Conservation (phyloP, 2,329 filamentous ascomycete genomes). For the Fusarium bactridioides region DNA sequence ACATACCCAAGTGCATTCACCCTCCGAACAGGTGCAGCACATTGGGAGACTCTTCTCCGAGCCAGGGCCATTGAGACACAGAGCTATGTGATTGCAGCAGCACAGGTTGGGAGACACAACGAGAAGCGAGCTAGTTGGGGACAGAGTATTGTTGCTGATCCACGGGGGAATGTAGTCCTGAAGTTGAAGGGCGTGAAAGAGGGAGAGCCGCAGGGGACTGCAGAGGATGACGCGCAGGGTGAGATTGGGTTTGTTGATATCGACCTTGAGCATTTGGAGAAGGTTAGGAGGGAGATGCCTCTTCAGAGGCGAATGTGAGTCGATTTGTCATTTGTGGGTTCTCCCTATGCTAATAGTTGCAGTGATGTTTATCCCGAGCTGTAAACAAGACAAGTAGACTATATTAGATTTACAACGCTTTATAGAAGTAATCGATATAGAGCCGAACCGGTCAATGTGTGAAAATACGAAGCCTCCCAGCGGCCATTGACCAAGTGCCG, state of each 20-base stretch:
- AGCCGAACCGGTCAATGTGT: no score
- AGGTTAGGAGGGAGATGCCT: slow-evolving; percentile 61
- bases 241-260: slow-evolving; percentile 65
- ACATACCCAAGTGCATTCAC: slow-evolving; percentile 93
- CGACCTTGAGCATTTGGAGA: slow-evolving; percentile 56
- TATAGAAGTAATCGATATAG: background rate
- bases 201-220: slow-evolving; percentile 34
- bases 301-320: slow-evolving; percentile 61
- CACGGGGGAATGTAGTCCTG: slow-evolving; percentile 81
- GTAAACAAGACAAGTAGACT: background rate
- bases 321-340: background rate
- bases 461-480: no score
- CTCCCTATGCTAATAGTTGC: background rate
- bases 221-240: slow-evolving; percentile 50
- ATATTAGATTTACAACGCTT: no score
- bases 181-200: slow-evolving; percentile 66
- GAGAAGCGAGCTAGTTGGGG: slow-evolving; percentile 84
- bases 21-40: slow-evolving; percentile 80
- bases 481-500: no score
- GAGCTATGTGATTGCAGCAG: slow-evolving; percentile 85
- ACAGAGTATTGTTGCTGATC: slow-evolving; percentile 83
- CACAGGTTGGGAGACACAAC: slow-evolving; percentile 77
- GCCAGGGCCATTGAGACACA: slow-evolving; percentile 90
- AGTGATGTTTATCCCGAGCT: slow-evolving; percentile 40
- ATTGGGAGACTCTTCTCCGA: slow-evolving; percentile 83